Conservation (phyloP, 306 rosid species). For the Dryas octopetala region DNA sequence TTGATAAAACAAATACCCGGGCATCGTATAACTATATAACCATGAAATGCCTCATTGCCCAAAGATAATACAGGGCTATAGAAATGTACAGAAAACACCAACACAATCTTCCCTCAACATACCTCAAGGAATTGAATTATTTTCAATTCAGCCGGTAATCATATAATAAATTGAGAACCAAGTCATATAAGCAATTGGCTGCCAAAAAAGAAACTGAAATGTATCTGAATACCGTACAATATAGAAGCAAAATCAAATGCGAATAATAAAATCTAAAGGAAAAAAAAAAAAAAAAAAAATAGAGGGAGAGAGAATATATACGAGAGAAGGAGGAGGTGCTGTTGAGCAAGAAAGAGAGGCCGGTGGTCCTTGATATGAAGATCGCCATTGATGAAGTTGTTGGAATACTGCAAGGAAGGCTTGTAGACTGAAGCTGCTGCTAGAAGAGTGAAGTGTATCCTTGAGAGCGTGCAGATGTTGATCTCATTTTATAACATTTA, state of each 20-base stretch:
- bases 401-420: conserved; percentile 28
- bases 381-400: conserved; percentile 34
- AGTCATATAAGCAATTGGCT: background rate
- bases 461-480: conserved; percentile 55
- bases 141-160: conserved; percentile 21
- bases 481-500: too few species aligned
- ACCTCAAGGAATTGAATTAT: conserved; percentile 51
- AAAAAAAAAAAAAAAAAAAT: background rate
- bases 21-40: background rate
- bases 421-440: conserved; percentile 34
- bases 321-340: conserved; percentile 43
- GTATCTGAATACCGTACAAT: conserved; percentile 70
- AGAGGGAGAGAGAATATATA: conserved; percentile 27
- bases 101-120: conserved; percentile 22
- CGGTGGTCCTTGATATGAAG: conserved; percentile 29
- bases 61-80: background rate
- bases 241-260: conserved; percentile 51
- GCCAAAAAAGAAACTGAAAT: conserved; percentile 16
- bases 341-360: conserved; percentile 38
- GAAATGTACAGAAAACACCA: conserved; percentile 2
- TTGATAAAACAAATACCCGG: background rate
- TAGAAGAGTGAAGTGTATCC: conserved; percentile 59
- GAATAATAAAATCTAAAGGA: background rate
- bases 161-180: conserved; percentile 4
- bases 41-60: background rate